A percentile compares a stretch with the other conserved stretches of the same genome.
Conservation (phyloP, 2,329 filamentous ascomycete genomes). For the Penicillium sp. region DNA sequence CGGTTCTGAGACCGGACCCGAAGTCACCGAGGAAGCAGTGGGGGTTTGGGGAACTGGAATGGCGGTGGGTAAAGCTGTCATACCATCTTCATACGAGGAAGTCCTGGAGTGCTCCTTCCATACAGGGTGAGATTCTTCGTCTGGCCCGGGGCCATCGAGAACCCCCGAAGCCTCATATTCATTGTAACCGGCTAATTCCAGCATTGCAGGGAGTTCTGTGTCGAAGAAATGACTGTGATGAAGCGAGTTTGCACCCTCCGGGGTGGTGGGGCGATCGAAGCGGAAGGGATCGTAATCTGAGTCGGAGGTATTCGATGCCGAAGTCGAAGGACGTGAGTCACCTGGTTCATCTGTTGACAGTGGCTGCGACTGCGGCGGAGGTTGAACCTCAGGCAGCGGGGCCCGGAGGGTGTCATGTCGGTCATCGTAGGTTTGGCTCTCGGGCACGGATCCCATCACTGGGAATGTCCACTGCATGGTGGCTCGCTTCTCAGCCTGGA, state of each 20-base stretch:
- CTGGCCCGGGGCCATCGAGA: conserved; percentile 54
- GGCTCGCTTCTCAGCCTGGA: conserved; percentile 38
- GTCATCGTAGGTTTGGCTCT: conserved; percentile 16
- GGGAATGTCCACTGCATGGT: conserved; percentile 59
- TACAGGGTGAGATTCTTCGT: conserved; percentile 50
- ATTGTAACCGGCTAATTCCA: conserved; percentile 50
- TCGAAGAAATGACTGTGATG: conserved; percentile 40
- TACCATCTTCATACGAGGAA: conserved; percentile 13
- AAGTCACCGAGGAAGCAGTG: conserved; percentile 10
- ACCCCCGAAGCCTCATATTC: conserved; percentile 54
- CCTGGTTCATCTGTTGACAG: conserved; percentile 27
- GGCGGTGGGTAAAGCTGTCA: conserved; percentile 29
- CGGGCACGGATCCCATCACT: conserved; percentile 33
- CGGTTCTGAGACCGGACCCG: conserved; percentile 20
- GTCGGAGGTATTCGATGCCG: conserved; percentile 38
- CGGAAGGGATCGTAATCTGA: conserved; percentile 46
- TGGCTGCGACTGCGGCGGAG: background rate
- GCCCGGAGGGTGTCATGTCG: conserved; percentile 38
- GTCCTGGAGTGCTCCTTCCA: conserved; percentile 22
- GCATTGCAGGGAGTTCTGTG: conserved; percentile 45
- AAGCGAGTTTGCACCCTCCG: conserved; percentile 18
- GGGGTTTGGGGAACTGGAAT: conserved; percentile 24
- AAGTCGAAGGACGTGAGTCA: conserved; percentile 41
- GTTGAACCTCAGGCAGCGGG: conserved; percentile 21
- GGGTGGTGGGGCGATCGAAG: conserved; percentile 39